A percentile compares a stretch with the other conserved stretches of the same genome.
These are phyloP conservation scores for Phytopythium vexans DNA, from an alignment of 352 stramenopile genomes.

Conservation along the genomic window DNA sequence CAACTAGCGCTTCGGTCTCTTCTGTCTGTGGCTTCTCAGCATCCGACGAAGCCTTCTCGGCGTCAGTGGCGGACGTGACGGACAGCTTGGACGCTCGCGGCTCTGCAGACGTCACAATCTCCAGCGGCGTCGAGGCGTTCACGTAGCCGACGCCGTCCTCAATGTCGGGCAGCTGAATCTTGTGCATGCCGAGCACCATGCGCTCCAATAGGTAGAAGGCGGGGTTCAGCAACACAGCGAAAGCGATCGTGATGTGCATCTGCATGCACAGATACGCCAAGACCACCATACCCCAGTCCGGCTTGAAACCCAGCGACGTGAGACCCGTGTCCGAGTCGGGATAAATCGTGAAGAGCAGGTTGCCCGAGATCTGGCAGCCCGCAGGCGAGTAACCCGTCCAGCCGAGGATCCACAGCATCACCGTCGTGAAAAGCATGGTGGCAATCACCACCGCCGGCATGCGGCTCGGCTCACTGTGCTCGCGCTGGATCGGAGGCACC, in stretches of 20 bases:
- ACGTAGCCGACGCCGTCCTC: conserved; percentile 16
- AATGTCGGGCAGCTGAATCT: conserved; percentile 5
- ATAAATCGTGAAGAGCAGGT: conserved; percentile 53
- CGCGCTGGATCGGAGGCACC: conserved; percentile 29
- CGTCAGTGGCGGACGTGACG: conserved; percentile 18
- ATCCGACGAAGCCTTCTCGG: neutral
- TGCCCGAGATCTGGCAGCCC: conserved; percentile 48
- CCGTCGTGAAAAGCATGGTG: conserved; percentile 24
- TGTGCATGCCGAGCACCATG: conserved; percentile 28
- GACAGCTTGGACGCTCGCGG: conserved; percentile 17
- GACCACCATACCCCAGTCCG: conserved; percentile 16
- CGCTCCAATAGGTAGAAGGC: conserved; percentile 30
- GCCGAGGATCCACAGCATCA: conserved; percentile 26
- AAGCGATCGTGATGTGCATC: conserved; percentile 33
- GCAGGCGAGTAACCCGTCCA: conserved; percentile 15
- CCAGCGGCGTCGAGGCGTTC: conserved; percentile 11
- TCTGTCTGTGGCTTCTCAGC: neutral
- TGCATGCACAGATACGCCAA: conserved; percentile 32
- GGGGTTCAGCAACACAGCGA: conserved; percentile 25
- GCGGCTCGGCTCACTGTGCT: conserved; percentile 26
- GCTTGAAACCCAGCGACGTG: conserved; percentile 20
- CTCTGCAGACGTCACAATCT: conserved; percentile 3
- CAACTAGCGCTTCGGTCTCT: neutral
- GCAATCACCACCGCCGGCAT: conserved; percentile 33
- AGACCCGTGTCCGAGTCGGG: conserved; percentile 13